Evolutionary conservation across 2,329 filamentous ascomycete species (phyloP).

Genomic region (Cladophialophora immunda): DNA sequence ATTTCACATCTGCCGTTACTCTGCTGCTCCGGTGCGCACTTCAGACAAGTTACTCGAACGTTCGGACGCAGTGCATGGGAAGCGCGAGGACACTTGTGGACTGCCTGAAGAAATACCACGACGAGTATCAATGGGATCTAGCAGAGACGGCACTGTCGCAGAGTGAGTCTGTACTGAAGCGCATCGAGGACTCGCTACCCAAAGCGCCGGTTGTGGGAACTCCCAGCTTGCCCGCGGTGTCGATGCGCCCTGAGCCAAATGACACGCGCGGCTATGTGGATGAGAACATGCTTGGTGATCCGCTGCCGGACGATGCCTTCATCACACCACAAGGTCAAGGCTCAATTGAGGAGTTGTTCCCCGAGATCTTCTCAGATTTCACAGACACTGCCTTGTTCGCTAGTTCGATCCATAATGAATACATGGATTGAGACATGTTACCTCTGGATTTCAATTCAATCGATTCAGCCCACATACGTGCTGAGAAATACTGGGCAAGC

Average conservation of each 20-base stretch:
- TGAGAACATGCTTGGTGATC: constrained; percentile 28
- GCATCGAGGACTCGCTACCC: constrained; percentile 39
- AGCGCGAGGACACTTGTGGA: constrained; percentile 59
- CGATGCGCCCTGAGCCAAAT: constrained; percentile 23
- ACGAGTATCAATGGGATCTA: constrained; percentile 64
- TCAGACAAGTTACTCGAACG: constrained; percentile 53
- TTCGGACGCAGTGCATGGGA: constrained; percentile 56
- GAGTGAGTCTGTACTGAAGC: constrained; percentile 54
- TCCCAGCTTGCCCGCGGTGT: constrained; percentile 11
- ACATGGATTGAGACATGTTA: not conserved
- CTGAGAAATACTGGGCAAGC: not conserved
- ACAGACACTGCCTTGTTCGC: constrained; percentile 37
- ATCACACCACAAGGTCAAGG: constrained; percentile 27
- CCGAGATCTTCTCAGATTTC: constrained; percentile 39
- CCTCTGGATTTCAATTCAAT: not conserved
- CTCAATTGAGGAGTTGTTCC: constrained; percentile 37
- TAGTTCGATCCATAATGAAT: constrained; percentile 20
- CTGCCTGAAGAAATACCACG: constrained; percentile 57
- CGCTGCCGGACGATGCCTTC: constrained; percentile 30
- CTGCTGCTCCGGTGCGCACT: constrained; percentile 39
- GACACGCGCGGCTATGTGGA: constrained; percentile 21
- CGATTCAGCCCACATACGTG: not conserved
- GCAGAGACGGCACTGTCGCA: constrained; percentile 63
- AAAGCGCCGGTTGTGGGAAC: constrained; percentile 27
- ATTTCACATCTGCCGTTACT: constrained; percentile 41